Base-by-base conservation (phyloP, 176 grass and related monocot species). In the Bonia amplexicaulis region DNA sequence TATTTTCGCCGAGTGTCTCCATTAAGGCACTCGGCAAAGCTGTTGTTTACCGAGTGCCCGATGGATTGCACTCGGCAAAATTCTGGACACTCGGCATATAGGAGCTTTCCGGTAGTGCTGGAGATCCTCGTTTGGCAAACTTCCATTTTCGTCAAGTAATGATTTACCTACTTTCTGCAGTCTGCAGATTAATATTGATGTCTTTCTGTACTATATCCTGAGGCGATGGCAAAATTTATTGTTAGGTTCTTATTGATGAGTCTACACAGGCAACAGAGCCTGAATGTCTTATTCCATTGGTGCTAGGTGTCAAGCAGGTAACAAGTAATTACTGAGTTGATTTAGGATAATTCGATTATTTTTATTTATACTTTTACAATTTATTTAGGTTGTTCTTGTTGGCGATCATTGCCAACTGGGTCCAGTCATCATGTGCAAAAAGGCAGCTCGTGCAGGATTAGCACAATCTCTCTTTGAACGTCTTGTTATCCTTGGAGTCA, bases 371-470 rank as follows among this genome's bases (percentile, higher is more conserved):
- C 22, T n/a, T 54, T 44, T 48, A 39, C n/a, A 23, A 53, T 88
- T 72, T 77, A 58, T 82, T 64, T 83, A 96, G 93, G 97, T 92
- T 69, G 97, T 99, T 79, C 97, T 99, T 87, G 97, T 99, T 58
- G 97, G 97, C 78, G 97, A 99, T 85, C 97, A 99, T 89, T 96
- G 97, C 68, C 97, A 99, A 86, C 80, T 99, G 35, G 97, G 97
- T 57, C 97, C 97, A 59, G 97, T 99, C 41, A 99, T 96, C 63
- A 99, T 99, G 97, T 99, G 97, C 90, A 99, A 99, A 94, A 99
- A 94, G 79, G 97, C 97, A 58, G 97, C 96, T 31, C 93, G 96
- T 72, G 96, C 96, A 68, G 93, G 96, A 26, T 81, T 99, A 77
- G 96, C 96, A 46, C 93, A 94, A 82, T 99, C 96, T 73, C 88